Conservation (phyloP, 495 filamentous ascomycete genomes). For the Cercophora sp. region DNA sequence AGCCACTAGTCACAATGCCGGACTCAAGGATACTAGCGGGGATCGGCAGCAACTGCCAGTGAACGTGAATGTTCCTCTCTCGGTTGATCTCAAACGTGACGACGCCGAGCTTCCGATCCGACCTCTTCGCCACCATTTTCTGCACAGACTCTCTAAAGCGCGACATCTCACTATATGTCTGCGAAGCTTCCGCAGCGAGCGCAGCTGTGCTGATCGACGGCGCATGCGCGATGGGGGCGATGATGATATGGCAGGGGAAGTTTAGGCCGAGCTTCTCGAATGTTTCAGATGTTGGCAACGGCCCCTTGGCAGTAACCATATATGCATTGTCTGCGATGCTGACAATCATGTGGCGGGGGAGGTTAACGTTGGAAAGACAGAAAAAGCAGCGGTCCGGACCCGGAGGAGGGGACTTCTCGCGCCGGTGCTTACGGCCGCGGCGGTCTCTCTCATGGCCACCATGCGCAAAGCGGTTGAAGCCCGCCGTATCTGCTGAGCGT, state of each 20-base stretch:
- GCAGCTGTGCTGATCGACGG: constrained; percentile 52
- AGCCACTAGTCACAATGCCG: constrained; percentile 75
- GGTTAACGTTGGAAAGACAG: constrained; percentile 78
- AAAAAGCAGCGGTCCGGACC: constrained; percentile 86
- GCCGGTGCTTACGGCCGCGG: constrained; percentile 52
- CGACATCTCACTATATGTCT: constrained; percentile 72
- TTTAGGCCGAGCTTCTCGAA: constrained; percentile 56
- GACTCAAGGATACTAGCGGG: constrained; percentile 57
- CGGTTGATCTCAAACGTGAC: constrained; percentile 91
- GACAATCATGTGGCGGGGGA: constrained; percentile 82
- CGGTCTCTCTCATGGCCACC: constrained; percentile 53
- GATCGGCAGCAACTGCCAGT: constrained; percentile 93
- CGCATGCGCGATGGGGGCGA: constrained; percentile 77
- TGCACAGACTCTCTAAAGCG: constrained; percentile 70
- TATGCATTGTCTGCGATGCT: constrained; percentile 82
- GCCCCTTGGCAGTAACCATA: constrained; percentile 87
- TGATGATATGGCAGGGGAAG: constrained; percentile 85
- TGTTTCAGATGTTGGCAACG: constrained; percentile 64
- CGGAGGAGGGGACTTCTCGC: constrained; percentile 51
- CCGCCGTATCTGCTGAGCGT: constrained; percentile 54
- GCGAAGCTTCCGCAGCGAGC: constrained; percentile 42
- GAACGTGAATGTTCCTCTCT: constrained; percentile 70
- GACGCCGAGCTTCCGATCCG: constrained; percentile 59
- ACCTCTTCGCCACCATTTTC: constrained; percentile 57
- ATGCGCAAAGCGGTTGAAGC: constrained; percentile 65